Evolutionary conservation across 371 early-diverging fungal species (phyloP), one percentile per base, ranked within the genome.

Genomic region (Phascolomyces articulosus): DNA sequence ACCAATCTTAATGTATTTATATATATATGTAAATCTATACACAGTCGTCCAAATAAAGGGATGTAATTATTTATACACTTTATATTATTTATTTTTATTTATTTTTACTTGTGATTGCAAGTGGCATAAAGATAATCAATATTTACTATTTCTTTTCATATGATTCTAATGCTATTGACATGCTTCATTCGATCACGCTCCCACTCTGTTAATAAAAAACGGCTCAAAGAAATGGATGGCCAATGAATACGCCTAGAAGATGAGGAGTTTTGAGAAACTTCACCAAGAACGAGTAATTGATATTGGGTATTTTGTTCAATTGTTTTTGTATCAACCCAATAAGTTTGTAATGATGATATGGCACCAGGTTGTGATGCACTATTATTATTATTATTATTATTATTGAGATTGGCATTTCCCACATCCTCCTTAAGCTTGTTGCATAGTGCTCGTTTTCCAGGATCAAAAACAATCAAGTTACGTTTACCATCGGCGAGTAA

Each of bases 401-500:
- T 41, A 78, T 74, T 40, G 80, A 74, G 8, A n/a, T n/a, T n/a
- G n/a, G n/a, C n/a, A n/a, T n/a, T n/a, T n/a, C n/a, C n/a, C n/a
- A n/a, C n/a, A n/a, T n/a, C n/a, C n/a, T n/a, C n/a, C n/a, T n/a
- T n/a, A n/a, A n/a, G n/a, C 79, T 51, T 51, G 10, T n/a, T 23
- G n/a, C 51, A n/a, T 23, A 16, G 51, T 7, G 23, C 24, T 24
- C 24, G 7, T 15, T 23, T 51, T 51, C 51, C 76, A 3, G 91
- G 91, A 67, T 92, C 90, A 70, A 90, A 86, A 23, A 90, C 75
- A 40, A 92, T 68, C 23, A 91, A 70, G 53, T 81, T 82, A 21
- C 82, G 62, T 15, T 68, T 70, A 29, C 70, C 72, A 16, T 78
- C 55, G 23, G 79, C n/a, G 60, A 29, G 41, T 21, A 26, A 44